These are phyloP conservation scores for Torrubiella hemipterigena DNA, from an alignment of 2,329 filamentous ascomycete genomes.

Conservation along the genomic window DNA sequence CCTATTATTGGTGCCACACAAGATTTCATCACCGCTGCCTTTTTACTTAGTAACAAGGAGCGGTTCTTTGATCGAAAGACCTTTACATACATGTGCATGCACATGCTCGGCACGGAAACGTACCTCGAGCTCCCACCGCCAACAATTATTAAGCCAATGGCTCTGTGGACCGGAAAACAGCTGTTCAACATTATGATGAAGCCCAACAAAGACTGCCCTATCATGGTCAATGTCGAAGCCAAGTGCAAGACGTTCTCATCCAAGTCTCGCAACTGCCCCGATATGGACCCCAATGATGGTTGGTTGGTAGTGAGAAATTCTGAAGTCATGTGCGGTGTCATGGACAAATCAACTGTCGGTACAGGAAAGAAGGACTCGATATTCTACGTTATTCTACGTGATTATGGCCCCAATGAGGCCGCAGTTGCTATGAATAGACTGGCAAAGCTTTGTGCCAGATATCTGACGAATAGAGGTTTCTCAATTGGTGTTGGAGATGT, in stretches of 20 bases:
- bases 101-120: slow-evolving; percentile 77
- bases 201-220: slow-evolving; percentile 71
- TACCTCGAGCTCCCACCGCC: slow-evolving; percentile 79
- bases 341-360: slow-evolving; percentile 98
- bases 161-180: slow-evolving; percentile 94
- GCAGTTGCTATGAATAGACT: slow-evolving; percentile 89
- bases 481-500: slow-evolving; percentile 95
- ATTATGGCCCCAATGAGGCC: slow-evolving; percentile 83
- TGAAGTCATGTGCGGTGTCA: slow-evolving; percentile 90
- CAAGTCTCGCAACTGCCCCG: slow-evolving; percentile 43
- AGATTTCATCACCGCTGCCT: slow-evolving; percentile 96
- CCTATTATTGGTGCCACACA: slow-evolving; percentile 98
- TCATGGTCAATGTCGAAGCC: slow-evolving; percentile 85
- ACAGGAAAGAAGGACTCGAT: slow-evolving; percentile 95
- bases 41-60: slow-evolving; percentile 83
- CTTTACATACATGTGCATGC: slow-evolving; percentile 82
- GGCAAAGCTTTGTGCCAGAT: slow-evolving; percentile 79
- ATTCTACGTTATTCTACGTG: slow-evolving; percentile 91
- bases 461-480: slow-evolving; percentile 83
- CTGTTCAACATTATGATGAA: slow-evolving; percentile 86
- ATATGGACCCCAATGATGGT: slow-evolving; percentile 76
- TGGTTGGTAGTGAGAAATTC: slow-evolving; percentile 93
- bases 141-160: slow-evolving; percentile 71
- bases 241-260: slow-evolving; percentile 73
- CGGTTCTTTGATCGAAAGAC: slow-evolving; percentile 80